Evolutionary conservation across 164 flowering plant species (phyloP).

Genomic region (Magnolia officinalis): DNA sequence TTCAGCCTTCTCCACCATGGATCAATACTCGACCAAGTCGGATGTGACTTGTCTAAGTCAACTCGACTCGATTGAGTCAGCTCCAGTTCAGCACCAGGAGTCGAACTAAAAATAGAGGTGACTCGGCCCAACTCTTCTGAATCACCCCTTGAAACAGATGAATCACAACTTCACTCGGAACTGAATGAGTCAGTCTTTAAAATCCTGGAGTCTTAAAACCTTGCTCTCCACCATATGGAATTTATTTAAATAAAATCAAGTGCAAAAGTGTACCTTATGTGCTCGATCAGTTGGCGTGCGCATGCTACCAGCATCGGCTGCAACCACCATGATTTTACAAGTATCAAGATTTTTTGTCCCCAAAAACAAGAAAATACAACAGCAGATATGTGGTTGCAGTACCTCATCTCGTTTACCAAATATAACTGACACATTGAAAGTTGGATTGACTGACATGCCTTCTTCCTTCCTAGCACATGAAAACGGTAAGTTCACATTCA

Average conservation of each 20-base stretch:
- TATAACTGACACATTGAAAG: slow-evolving; percentile 61
- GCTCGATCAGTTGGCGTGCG: slow-evolving; percentile 82
- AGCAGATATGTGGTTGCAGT: slow-evolving; percentile 12
- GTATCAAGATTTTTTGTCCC: slow-evolving; percentile 7
- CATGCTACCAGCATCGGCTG: slow-evolving; percentile 86
- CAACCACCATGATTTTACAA: slow-evolving; percentile 17
- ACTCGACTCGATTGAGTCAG: too few relatives aligned
- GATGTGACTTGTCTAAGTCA: too few relatives aligned
- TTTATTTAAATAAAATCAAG: not conserved
- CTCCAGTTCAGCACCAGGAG: too few relatives aligned
- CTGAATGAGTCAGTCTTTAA: not conserved
- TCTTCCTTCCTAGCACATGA: slow-evolving; percentile 69
- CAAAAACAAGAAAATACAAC: not conserved
- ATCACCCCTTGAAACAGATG: not conserved
- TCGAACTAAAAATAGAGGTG: not conserved
- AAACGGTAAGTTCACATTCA: not conserved
- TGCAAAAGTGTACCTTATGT: slow-evolving; percentile 58
- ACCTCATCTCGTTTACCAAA: slow-evolving; percentile 97
- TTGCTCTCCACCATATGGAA: not conserved
- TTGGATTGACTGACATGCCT: slow-evolving; percentile 58
- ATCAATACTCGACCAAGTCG: too few relatives aligned
- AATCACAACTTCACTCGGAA: not conserved
- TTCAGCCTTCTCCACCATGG: too few relatives aligned
- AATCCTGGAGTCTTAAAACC: not conserved
- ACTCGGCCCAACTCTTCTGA: too few relatives aligned